Conservation (phyloP, 202 grass and related monocot species). For the Miscanthus sacchariflorus region DNA sequence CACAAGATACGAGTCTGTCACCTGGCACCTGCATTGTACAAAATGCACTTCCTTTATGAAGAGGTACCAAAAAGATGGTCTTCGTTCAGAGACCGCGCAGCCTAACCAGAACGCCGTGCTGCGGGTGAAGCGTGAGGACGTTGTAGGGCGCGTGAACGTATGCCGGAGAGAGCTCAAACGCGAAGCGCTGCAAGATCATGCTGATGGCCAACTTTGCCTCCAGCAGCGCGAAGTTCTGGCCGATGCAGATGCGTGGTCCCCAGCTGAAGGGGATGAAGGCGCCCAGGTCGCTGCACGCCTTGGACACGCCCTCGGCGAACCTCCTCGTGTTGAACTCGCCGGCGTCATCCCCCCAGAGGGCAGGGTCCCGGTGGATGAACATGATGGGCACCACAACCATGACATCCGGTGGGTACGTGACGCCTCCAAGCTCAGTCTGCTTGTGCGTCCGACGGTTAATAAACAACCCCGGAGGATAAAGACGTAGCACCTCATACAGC, state of each 20-base stretch:
- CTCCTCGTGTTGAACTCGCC: conserved; percentile 62
- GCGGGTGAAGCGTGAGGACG: conserved; percentile 61
- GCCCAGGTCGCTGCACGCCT: conserved; percentile 45
- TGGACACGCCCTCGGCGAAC: conserved; percentile 63
- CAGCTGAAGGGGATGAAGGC: conserved; percentile 73
- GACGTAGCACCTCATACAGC: conserved; percentile 63
- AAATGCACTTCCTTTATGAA: neutral
- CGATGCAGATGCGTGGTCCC: conserved; percentile 70
- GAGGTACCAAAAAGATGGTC: neutral
- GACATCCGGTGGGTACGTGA: conserved; percentile 53
- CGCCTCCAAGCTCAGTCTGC: conserved; percentile 48
- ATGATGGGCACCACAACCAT: conserved; percentile 42
- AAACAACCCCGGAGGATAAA: conserved; percentile 50
- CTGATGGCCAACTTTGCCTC: conserved; percentile 53
- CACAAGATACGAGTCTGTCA: neutral
- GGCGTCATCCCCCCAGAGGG: conserved; percentile 56
- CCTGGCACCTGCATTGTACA: neutral
- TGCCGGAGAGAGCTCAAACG: conserved; percentile 55
- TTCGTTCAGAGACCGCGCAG: conserved; percentile 44
- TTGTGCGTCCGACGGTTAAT: conserved; percentile 47
- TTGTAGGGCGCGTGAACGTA: conserved; percentile 69
- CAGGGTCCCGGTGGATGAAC: conserved; percentile 57
- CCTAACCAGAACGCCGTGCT: conserved; percentile 61
- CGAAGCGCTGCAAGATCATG: conserved; percentile 62
- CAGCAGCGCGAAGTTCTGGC: conserved; percentile 68